Percentiles rank a stretch among this genome's conserved stretches.
Conservation (phyloP, 306 rosid species). For the Quercus alba region DNA sequence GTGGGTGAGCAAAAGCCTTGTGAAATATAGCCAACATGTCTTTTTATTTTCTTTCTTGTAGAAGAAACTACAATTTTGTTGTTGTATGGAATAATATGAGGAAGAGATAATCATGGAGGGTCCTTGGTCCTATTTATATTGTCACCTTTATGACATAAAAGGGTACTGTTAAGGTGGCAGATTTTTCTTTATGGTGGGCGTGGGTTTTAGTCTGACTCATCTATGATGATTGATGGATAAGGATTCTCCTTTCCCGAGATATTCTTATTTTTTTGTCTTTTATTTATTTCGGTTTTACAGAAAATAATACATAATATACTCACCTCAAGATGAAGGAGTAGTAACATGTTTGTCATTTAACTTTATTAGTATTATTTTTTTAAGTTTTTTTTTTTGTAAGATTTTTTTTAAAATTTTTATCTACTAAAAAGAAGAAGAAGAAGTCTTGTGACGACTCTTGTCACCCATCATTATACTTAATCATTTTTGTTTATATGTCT, state of each 20-base stretch:
- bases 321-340: too few species aligned
- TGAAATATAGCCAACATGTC: slow-evolving; percentile 89
- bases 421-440: too few species aligned
- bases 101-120: not conserved
- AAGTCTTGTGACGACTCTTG: too few species aligned
- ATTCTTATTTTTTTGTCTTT: not conserved
- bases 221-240: slow-evolving; percentile 29
- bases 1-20: slow-evolving; percentile 87
- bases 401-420: too few species aligned
- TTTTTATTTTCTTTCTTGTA: not conserved
- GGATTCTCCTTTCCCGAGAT: slow-evolving; percentile 37
- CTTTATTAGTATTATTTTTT: too few species aligned
- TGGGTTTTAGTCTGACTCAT: slow-evolving; percentile 25
- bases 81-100: not conserved
- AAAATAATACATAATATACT: not conserved
- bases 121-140: slow-evolving; percentile 11
- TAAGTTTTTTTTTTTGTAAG: too few species aligned
- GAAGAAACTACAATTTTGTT: not conserved
- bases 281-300: not conserved
- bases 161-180: not conserved
- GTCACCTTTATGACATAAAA: not conserved
- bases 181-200: slow-evolving; percentile 18
- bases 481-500: too few species aligned
- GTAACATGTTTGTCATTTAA: too few species aligned
- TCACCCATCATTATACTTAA: too few species aligned